Evolutionary conservation across 2,329 filamentous ascomycete species (phyloP), one percentile per base, ranked within the genome.

Genomic region (Neurospora sp.): DNA sequence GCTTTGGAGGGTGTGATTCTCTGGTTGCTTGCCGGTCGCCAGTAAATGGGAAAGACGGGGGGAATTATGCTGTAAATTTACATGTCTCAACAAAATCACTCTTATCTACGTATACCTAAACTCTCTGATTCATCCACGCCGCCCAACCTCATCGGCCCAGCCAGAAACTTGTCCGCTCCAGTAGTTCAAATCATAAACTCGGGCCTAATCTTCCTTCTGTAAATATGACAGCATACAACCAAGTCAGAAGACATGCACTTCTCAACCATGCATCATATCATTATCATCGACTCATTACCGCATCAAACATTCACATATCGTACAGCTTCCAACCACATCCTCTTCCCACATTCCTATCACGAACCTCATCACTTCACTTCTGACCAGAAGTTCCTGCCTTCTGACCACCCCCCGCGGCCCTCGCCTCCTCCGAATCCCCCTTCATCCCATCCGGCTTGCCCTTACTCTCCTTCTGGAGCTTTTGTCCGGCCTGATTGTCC

Each of bases 1-100:
- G 36, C 67, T 2, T 39, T 69, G 8, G 66, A 75, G 70, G 2
- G 43, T 4, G 43, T 10, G n/a, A 10, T 46, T n/a, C n/a, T n/a
- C n/a, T n/a, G n/a, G n/a, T n/a, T n/a, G n/a, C n/a, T n/a, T n/a
- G n/a, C n/a, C n/a, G n/a, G n/a, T n/a, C n/a, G n/a, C n/a, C n/a
- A n/a, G 43, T 46, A 11, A 46, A 46, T 46, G n/a, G 9, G n/a
- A 23, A 19, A 23, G 43, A 6, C n/a, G 43, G n/a, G 5, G n/a
- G 43, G n/a, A 23, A 19, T 43, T 0, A 46, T 46, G 9, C 1
- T 46, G 43, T 13, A 46, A n/a, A 46, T 23, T 46, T 46, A 23
- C 42, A 6, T 3, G 9, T 19, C 9, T 46, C 4, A 46, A 46
- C n/a, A 6, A 23, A 46, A 11, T 19, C 10, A 46, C 9, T 46